phyloP scores from a whole-genome alignment of 2,329 filamentous ascomycete species.

The Penicillium sp. region DNA sequence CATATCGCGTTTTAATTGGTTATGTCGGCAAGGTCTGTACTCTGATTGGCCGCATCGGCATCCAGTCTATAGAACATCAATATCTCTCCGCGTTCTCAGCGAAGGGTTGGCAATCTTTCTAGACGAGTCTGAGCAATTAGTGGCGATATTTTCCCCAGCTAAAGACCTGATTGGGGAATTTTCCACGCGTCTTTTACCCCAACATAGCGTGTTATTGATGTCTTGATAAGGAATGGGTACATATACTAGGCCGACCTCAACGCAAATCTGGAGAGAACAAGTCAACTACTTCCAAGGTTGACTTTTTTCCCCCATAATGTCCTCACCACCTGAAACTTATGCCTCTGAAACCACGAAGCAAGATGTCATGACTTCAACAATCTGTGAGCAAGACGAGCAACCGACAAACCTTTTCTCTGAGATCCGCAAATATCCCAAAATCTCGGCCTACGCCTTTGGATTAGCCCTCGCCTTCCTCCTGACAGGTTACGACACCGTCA shows the following conservation, averaged over 20 bases:
- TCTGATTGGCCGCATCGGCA: background rate
- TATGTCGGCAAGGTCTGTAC: background rate
- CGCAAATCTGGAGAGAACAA: background rate
- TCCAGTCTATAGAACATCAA: background rate
- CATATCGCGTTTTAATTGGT: background rate
- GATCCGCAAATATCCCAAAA: slow-evolving; percentile 15
- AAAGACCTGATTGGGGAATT: background rate
- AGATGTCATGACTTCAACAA: background rate
- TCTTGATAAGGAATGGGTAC: background rate
- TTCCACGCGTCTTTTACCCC: background rate
- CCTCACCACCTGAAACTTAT: background rate
- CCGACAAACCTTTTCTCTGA: background rate
- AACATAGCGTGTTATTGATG: background rate
- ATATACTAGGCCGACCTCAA: background rate
- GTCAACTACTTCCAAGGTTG: background rate
- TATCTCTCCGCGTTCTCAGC: background rate
- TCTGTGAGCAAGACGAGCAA: background rate
- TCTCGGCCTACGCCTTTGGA: slow-evolving; percentile 12
- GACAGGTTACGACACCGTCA: slow-evolving; percentile 25
- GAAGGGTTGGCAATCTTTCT: background rate
- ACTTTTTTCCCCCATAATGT: background rate
- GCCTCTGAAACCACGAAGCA: background rate
- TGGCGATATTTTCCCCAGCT: background rate
- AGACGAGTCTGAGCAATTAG: background rate
- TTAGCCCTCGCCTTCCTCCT: slow-evolving; percentile 18